Percentiles rank a stretch among this genome's conserved stretches.
Evolutionary conservation across 306 rosid genomes (phyloP).

Genomic region (Fragaria nilgerrensis): DNA sequence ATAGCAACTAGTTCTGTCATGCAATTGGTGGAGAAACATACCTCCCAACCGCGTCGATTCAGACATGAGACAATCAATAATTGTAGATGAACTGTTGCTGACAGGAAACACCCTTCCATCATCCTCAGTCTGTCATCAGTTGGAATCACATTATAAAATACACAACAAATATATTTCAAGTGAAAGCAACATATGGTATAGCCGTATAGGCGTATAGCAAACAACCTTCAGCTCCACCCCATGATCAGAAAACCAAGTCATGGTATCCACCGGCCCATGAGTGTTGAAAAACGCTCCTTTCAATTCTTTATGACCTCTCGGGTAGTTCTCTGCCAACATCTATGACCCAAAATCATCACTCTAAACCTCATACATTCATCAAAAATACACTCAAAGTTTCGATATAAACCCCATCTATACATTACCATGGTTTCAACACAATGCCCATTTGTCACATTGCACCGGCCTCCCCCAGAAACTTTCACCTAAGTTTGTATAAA

Average conservation of each 20-base stretch:
- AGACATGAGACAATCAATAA: constrained; percentile 84
- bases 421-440: constrained; percentile 61
- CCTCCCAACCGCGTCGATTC: constrained; percentile 63
- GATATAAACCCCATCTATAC: not conserved
- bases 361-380: not conserved
- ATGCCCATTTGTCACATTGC: constrained; percentile 95
- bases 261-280: constrained; percentile 79
- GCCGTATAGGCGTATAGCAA: not conserved
- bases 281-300: constrained; percentile 76
- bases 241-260: constrained; percentile 89
- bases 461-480: constrained; percentile 92
- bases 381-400: not conserved
- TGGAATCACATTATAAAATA: constrained; percentile 29
- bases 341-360: constrained; percentile 40
- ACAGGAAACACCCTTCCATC: constrained; percentile 97
- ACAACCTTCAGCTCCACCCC: constrained; percentile 90
- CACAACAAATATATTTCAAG: constrained; percentile 6
- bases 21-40: constrained; percentile 27
- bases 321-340: constrained; percentile 92
- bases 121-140: constrained; percentile 62
- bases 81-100: constrained; percentile 77
- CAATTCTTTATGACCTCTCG: constrained; percentile 87
- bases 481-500: constrained; percentile 48
- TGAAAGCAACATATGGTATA: constrained; percentile 17
- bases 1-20: not conserved